Conservation (phyloP, 1,139 yeast genomes). For the Petasospora fabianii region DNA sequence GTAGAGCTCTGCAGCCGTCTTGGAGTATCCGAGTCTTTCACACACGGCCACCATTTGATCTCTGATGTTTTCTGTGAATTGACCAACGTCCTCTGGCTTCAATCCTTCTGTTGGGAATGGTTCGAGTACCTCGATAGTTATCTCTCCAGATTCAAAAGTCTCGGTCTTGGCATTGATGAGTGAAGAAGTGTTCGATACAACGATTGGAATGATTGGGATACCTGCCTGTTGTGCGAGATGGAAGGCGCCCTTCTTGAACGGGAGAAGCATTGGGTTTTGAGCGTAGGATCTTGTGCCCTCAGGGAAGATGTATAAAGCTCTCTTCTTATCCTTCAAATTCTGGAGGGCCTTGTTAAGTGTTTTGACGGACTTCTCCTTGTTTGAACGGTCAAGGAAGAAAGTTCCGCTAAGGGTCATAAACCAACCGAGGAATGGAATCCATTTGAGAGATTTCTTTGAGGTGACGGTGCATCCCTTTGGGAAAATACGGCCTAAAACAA, state of each 20-base stretch:
- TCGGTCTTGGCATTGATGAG: slow-evolving; percentile 56
- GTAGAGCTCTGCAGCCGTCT: slow-evolving; percentile 20
- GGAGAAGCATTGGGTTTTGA: slow-evolving; percentile 63
- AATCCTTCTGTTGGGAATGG: slow-evolving; percentile 59
- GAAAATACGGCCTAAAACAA: slow-evolving; percentile 75
- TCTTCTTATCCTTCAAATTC: slow-evolving; percentile 52
- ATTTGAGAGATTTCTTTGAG: slow-evolving; percentile 80
- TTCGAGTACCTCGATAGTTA: slow-evolving; percentile 61
- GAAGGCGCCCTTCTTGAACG: slow-evolving; percentile 97
- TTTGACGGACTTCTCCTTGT: slow-evolving; percentile 67
- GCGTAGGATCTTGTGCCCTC: slow-evolving; percentile 93
- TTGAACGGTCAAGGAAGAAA: slow-evolving; percentile 83
- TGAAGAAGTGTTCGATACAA: slow-evolving; percentile 78
- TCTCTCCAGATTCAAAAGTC: slow-evolving; percentile 63
- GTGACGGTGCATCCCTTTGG: slow-evolving; percentile 91
- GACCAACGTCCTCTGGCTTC: slow-evolving; percentile 54
- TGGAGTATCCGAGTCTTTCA: slow-evolving; percentile 40
- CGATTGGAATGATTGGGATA: slow-evolving; percentile 84
- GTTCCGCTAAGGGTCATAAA: slow-evolving; percentile 90
- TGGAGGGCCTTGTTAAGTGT: slow-evolving; percentile 69
- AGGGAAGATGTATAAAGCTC: slow-evolving; percentile 84
- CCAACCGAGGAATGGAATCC: slow-evolving; percentile 95
- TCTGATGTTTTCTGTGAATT: slow-evolving; percentile 41
- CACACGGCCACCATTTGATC: slow-evolving; percentile 39
- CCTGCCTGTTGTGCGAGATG: slow-evolving; percentile 92